Base-by-base conservation (phyloP, 2,329 filamentous ascomycete species). In the Nemania sp. region DNA sequence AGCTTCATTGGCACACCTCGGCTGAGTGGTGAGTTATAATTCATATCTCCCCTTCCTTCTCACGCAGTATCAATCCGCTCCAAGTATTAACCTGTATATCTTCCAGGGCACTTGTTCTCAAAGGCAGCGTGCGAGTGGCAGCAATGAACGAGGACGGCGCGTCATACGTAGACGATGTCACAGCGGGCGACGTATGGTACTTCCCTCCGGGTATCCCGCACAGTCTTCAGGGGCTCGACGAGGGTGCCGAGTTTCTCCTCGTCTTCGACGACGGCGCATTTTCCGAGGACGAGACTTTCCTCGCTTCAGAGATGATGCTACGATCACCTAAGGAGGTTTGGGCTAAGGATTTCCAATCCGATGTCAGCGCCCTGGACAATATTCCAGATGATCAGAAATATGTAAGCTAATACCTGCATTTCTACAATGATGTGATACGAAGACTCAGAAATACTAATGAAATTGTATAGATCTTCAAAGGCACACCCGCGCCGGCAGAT, bases 1-100 rank as follows among this genome's bases (percentile, higher is more conserved):
- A 87, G 65, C 70, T 87, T 19, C 84, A 88, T 60, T 88, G 80
- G 81, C 81, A 84, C 59, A 80, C 76, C 31, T 75, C 78, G 12
- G 63, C 57, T 37, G 65, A 67, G 51, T 67, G 65, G 65, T 67
- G 14, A 55, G 58, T 48, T 43, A n/a, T 47, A 3, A 7, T 20
- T 3, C n/a, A 12, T 23, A 2, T 22, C 19, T 24, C 9, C 26
- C 4, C 3, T 12, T 6, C 5, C 28, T 47, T 19, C 36, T 12
- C 2, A n/a, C n/a, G 8, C 5, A 39, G 15, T n/a, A 17, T 37
- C 12, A 30, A 14, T 20, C 7, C 1, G 5, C 2, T 14, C 40
- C 1, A 2, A 28, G 37, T 45, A 37, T 49, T 65, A 41, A 64
- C 50, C 8, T 31, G 9, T 4, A 36, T n/a, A 9, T 43, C 14